A percentile compares a stretch with the other conserved stretches of the same genome.
Conservation (phyloP, 495 filamentous ascomycete species). For the Parachaetomium inaequale region DNA sequence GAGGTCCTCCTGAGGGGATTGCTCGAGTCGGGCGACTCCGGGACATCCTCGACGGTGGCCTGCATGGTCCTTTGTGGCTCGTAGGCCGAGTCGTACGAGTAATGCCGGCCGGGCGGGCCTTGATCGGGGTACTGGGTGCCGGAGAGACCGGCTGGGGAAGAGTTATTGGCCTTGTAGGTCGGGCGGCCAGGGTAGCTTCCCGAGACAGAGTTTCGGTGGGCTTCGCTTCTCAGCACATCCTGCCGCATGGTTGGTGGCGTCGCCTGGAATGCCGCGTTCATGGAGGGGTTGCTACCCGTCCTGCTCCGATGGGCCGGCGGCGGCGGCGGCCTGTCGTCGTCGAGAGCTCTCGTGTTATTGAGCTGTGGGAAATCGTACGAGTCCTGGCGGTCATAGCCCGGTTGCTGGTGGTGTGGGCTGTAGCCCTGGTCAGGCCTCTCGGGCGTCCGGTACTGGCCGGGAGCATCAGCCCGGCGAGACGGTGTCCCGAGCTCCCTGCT, state of each 20-base stretch:
- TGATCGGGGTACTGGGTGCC: constrained; percentile 33
- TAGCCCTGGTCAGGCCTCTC: constrained; percentile 33
- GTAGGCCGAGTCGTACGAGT: constrained; percentile 49
- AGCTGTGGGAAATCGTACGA: constrained; percentile 18
- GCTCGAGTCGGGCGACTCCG: constrained; percentile 44
- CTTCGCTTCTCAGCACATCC: constrained; percentile 47
- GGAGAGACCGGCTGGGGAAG: constrained; percentile 35
- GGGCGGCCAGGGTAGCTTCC: constrained; percentile 46
- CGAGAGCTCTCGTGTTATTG: constrained; percentile 14
- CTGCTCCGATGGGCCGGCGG: constrained; percentile 45
- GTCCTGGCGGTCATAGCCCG: constrained; percentile 25
- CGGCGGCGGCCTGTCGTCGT: constrained; percentile 43
- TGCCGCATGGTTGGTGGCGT: constrained; percentile 44
- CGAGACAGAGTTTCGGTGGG: constrained; percentile 42
- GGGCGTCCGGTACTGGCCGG: constrained; percentile 27
- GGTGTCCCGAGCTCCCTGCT: constrained; percentile 29
- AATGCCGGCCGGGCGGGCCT: constrained; percentile 40
- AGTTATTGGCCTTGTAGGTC: constrained; percentile 45
- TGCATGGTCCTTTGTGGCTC: constrained; percentile 57
- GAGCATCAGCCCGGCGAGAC: constrained; percentile 28
- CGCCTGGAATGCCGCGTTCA: constrained; percentile 34
- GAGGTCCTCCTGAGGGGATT: constrained; percentile 46
- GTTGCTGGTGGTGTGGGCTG: constrained; percentile 25
- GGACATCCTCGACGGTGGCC: constrained; percentile 65
- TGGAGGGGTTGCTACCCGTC: constrained; percentile 36